These are phyloP conservation scores for Musa balbisiana DNA, from an alignment of 202 grass and related monocot species.

Conservation along the genomic window DNA sequence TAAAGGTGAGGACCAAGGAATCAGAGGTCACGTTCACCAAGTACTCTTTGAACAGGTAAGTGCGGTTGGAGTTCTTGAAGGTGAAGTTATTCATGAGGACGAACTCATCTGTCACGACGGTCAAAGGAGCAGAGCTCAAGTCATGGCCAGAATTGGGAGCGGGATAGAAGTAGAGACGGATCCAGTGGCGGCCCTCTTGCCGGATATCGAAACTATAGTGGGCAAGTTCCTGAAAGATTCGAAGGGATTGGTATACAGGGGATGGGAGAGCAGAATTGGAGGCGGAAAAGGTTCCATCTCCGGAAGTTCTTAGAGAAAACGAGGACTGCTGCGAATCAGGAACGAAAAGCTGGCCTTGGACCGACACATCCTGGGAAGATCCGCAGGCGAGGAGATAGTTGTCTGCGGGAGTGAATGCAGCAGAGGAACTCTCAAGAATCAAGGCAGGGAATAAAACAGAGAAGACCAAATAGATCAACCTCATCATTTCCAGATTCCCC, in stretches of 20 bases:
- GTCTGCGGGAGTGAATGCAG: slow-evolving; percentile 63
- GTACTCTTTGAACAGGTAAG: slow-evolving; percentile 51
- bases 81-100: slow-evolving; percentile 63
- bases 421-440: not conserved
- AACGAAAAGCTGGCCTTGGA: slow-evolving; percentile 40
- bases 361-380: slow-evolving; percentile 28
- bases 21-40: slow-evolving; percentile 50
- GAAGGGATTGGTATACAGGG: slow-evolving; percentile 40
- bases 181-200: slow-evolving; percentile 60
- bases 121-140: slow-evolving; percentile 43
- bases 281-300: slow-evolving; percentile 23
- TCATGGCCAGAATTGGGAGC: slow-evolving; percentile 57
- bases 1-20: slow-evolving; percentile 62
- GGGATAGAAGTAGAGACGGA: slow-evolving; percentile 63
- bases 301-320: slow-evolving; percentile 36
- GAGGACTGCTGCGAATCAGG: slow-evolving; percentile 35
- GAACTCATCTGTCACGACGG: slow-evolving; percentile 58
- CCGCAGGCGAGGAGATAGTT: slow-evolving; percentile 80
- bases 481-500: not conserved
- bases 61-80: slow-evolving; percentile 20
- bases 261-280: slow-evolving; percentile 23
- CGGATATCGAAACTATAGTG: slow-evolving; percentile 61
- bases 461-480: slow-evolving; percentile 9
- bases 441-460: not conserved
- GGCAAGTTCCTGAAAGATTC: slow-evolving; percentile 36